Base-by-base conservation (phyloP, 345 rosid species). In the Syzygium grande region DNA sequence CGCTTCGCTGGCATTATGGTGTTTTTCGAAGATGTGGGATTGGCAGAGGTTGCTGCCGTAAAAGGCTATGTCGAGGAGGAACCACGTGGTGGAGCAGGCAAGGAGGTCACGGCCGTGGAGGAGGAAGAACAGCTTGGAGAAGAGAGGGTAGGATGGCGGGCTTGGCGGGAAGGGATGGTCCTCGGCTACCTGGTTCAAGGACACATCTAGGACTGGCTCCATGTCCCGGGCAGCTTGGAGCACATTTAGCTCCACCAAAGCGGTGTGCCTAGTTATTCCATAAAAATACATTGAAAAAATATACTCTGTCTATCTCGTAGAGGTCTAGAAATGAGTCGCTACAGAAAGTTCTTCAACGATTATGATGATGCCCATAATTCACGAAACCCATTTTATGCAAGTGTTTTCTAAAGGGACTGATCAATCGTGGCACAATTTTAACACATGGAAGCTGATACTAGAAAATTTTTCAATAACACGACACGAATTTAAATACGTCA, bases 81-180 rank as follows among this genome's bases (percentile, higher is more conserved):
- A 93, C 99, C 99, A 96, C 3, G 91, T 86, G 65, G 90, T 52
- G 68, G 97, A 88, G 34, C 94, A 94, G 51, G 94, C 90, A 83
- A 96, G 91, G 86, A 96, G 95, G 86, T 96, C 94, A 17, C 89
- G 87, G 88, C 99, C 98, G 46, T 96, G 99, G 55, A 92, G 93
- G 7, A 73, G 91, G 61, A 95, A 55, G 93, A 96, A 95, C 25
- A 89, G 88, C 63, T 34, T 91, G 29, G 99, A 94, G 87, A 96
- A 80, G 86, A 96, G 92, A 9, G 93, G 89, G 77, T 93, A 91
- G 2, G 93, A 79, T 1, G 92, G 87, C 4, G 92, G 89, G 43
- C 27, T 52, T 4, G 87, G 87, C 49, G 89, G 90, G 10, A 78
- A 49, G 16, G 87, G 92, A 38, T 25, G 43, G 21, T 94, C 95